Evolutionary conservation across 1,284 basidiomycete genomes (phyloP).

Genomic region (Marasmius fiardii): DNA sequence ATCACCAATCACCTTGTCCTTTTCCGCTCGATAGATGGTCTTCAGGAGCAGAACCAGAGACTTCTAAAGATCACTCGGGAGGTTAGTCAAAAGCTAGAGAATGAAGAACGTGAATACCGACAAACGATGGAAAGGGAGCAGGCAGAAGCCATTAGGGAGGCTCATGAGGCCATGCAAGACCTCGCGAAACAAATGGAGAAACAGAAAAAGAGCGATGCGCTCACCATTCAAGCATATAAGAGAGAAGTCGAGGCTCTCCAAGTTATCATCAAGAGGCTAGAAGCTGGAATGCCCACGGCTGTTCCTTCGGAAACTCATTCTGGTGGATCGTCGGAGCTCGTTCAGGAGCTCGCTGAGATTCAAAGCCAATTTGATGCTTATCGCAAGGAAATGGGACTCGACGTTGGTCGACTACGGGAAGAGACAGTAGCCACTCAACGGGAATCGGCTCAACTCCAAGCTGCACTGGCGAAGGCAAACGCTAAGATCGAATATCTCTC

Average conservation of each 20-base stretch:
- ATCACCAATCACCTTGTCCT: slow-evolving; percentile 90
- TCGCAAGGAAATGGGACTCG: slow-evolving; percentile 74
- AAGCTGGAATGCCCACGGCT: slow-evolving; percentile 22
- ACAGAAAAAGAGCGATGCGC: slow-evolving; percentile 67
- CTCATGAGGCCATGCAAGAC: slow-evolving; percentile 80
- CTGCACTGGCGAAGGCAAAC: slow-evolving; percentile 75
- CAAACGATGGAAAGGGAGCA: slow-evolving; percentile 69
- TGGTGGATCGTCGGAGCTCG: slow-evolving; percentile 25
- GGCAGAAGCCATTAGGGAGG: slow-evolving; percentile 80
- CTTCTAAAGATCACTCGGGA: slow-evolving; percentile 83
- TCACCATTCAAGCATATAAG: slow-evolving; percentile 72
- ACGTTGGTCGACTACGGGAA: slow-evolving; percentile 67
- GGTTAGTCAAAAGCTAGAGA: slow-evolving; percentile 75
- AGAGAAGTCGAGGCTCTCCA: slow-evolving; percentile 89
- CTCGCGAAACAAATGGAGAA: slow-evolving; percentile 74
- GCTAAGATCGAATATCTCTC: slow-evolving; percentile 74
- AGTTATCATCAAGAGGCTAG: slow-evolving; percentile 60
- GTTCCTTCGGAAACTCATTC: slow-evolving; percentile 28
- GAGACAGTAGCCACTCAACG: slow-evolving; percentile 64
- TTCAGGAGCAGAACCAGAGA: slow-evolving; percentile 91
- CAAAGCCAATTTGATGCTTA: slow-evolving; percentile 77
- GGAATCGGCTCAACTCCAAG: slow-evolving; percentile 63
- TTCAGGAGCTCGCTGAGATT: slow-evolving; percentile 65
- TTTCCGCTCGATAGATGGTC: slow-evolving; percentile 75
- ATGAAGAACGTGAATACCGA: slow-evolving; percentile 68